These are phyloP conservation scores for Chytridium lagenaria DNA, from an alignment of 371 early-diverging fungal species.

Conservation along the genomic window DNA sequence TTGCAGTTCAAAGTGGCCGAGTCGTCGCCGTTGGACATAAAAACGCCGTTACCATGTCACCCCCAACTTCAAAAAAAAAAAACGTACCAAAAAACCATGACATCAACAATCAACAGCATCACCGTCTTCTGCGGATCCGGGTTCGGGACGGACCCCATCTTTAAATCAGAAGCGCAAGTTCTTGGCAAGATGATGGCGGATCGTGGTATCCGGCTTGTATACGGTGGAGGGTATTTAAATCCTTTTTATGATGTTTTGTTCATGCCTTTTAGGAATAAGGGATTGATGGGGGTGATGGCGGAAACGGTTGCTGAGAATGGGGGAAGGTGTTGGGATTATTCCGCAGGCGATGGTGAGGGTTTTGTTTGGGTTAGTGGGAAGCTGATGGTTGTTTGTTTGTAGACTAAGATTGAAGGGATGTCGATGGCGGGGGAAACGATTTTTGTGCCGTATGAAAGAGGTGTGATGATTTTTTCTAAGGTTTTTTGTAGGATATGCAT, in stretches of 20 bases:
- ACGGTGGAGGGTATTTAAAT: background rate
- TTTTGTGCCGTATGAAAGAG: conserved; percentile 39
- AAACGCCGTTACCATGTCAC: too few relatives aligned
- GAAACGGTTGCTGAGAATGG: conserved; percentile 19
- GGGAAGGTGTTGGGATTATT: conserved; percentile 62
- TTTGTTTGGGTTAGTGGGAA: background rate
- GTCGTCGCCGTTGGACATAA: too few relatives aligned
- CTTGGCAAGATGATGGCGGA: conserved; percentile 64
- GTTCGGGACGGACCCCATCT: conserved; percentile 61
- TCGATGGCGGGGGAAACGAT: conserved; percentile 62
- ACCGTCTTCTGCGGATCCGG: conserved; percentile 80
- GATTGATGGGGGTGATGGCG: conserved; percentile 1
- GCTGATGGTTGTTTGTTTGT: background rate
- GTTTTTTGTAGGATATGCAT: conserved; percentile 70
- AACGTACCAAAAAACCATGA: too few relatives aligned
- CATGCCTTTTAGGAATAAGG: conserved; percentile 51
- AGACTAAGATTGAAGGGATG: conserved; percentile 41
- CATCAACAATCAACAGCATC: conserved; percentile 51
- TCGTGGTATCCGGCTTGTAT: background rate
- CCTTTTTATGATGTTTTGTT: background rate
- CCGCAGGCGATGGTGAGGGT: conserved; percentile 63
- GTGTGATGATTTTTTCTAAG: background rate
- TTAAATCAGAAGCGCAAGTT: conserved; percentile 61
- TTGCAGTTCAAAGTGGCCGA: too few relatives aligned
- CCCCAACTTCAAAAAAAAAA: too few relatives aligned